phyloP scores from a whole-genome alignment of 768 basidiomycete genomes.

The Mycena pura region DNA sequence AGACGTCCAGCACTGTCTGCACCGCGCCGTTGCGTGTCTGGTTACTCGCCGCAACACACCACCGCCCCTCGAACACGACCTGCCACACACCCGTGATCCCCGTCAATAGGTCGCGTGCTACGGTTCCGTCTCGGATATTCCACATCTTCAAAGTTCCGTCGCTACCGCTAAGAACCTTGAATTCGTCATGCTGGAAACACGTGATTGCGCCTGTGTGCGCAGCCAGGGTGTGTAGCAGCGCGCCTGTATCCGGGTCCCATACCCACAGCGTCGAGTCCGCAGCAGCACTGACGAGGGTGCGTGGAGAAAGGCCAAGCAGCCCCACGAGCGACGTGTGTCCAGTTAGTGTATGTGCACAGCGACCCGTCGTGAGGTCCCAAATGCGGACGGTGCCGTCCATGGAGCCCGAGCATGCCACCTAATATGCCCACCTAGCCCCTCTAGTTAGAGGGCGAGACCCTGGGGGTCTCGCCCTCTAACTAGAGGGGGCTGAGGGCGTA shows the following conservation, averaged over 20 bases:
- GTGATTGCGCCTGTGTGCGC: constrained; percentile 98
- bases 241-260: constrained; percentile 90
- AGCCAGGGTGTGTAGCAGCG: constrained; percentile 79
- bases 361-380: constrained; percentile 87
- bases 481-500: too few relatives aligned
- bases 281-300: constrained; percentile 92
- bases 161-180: constrained; percentile 93
- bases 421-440: too few relatives aligned
- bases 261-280: constrained; percentile 95
- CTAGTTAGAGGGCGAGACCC: too few relatives aligned
- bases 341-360: constrained; percentile 78
- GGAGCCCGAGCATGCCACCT: constrained; percentile 96
- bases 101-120: constrained; percentile 87
- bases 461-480: too few relatives aligned
- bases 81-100: constrained; percentile 98
- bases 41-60: constrained; percentile 95
- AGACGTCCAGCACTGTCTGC: constrained; percentile 83
- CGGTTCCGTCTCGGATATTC: constrained; percentile 88
- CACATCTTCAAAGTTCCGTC: constrained; percentile 99
- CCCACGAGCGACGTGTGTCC: constrained; percentile 97
- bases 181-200: constrained; percentile 98
- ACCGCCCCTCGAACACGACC: constrained; percentile 91
- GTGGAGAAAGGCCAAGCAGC: constrained; percentile 87
- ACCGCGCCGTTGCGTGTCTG: constrained; percentile 54
- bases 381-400: constrained; percentile 98